Evolutionary conservation across 495 filamentous ascomycete species (phyloP).

Genomic region (Hyaloscypha variabilis): DNA sequence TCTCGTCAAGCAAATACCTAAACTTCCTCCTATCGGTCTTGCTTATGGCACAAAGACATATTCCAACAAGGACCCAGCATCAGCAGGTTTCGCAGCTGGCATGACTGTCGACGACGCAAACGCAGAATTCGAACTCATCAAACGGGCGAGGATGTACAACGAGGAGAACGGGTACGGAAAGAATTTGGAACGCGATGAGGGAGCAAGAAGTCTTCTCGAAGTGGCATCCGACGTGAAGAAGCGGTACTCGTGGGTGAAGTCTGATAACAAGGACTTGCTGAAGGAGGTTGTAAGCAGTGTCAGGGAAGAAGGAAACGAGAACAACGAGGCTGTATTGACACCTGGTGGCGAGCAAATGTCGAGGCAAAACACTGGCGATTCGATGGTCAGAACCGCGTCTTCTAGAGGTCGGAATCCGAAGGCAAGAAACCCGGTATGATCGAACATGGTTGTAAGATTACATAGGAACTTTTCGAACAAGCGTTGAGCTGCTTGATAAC

Average conservation of each 20-base stretch:
- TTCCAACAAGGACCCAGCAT: constrained; percentile 48
- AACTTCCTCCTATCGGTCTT: constrained; percentile 57
- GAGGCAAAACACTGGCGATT: neutral
- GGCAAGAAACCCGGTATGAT: neutral
- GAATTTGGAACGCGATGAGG: constrained; percentile 25
- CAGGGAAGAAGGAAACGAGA: neutral
- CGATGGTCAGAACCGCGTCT: neutral
- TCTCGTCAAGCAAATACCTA: constrained; percentile 46
- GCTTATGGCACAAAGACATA: constrained; percentile 30
- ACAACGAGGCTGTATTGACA: neutral
- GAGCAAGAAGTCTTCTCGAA: constrained; percentile 16
- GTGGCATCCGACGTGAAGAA: neutral
- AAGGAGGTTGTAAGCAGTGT: neutral
- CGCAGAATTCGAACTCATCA: constrained; percentile 61
- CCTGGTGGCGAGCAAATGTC: neutral
- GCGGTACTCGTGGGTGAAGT: neutral
- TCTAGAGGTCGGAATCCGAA: neutral
- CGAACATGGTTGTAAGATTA: neutral
- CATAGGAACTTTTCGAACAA: neutral
- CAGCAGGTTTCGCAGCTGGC: constrained; percentile 40
- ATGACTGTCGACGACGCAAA: constrained; percentile 59
- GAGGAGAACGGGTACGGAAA: constrained; percentile 40
- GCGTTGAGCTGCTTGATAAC: neutral
- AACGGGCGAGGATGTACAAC: constrained; percentile 43
- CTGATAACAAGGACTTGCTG: neutral